Conservation (phyloP, 495 filamentous ascomycete genomes). For the Pyronema omphalodes region DNA sequence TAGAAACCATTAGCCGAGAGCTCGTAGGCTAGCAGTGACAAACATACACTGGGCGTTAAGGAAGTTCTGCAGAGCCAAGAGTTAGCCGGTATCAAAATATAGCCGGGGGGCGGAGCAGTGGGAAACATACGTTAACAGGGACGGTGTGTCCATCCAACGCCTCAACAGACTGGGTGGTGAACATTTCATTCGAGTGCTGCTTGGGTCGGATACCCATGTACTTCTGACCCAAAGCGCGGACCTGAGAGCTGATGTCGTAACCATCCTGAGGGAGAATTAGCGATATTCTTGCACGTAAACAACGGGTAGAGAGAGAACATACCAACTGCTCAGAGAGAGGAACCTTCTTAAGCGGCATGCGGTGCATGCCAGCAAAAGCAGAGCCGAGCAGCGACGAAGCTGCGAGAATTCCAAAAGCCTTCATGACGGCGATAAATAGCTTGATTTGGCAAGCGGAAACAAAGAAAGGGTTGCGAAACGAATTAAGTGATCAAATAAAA, state of each 20-base stretch:
- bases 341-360: conserved; percentile 92
- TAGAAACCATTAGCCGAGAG: conserved; percentile 24
- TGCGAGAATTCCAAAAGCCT: conserved; percentile 50
- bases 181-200: conserved; percentile 50
- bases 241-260: conserved; percentile 63
- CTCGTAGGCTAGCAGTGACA: background rate
- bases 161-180: conserved; percentile 54
- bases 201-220: conserved; percentile 77
- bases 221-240: conserved; percentile 67
- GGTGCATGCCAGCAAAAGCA: conserved; percentile 69
- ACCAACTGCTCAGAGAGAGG: conserved; percentile 84
- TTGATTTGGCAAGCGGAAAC: background rate
- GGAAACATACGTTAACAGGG: conserved; percentile 41
- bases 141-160: conserved; percentile 56
- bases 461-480: background rate
- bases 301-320: conserved; percentile 7
- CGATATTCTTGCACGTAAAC: background rate
- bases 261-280: conserved; percentile 34
- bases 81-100: conserved; percentile 10
- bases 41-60: conserved; percentile 92
- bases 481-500: background rate
- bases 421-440: conserved; percentile 41
- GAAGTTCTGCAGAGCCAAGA: conserved; percentile 44
- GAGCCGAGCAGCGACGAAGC: conserved; percentile 71
- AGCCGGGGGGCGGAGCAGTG: background rate